Base-by-base conservation (phyloP, 2,329 filamentous ascomycete species). In the Niveomyces coronatus region DNA sequence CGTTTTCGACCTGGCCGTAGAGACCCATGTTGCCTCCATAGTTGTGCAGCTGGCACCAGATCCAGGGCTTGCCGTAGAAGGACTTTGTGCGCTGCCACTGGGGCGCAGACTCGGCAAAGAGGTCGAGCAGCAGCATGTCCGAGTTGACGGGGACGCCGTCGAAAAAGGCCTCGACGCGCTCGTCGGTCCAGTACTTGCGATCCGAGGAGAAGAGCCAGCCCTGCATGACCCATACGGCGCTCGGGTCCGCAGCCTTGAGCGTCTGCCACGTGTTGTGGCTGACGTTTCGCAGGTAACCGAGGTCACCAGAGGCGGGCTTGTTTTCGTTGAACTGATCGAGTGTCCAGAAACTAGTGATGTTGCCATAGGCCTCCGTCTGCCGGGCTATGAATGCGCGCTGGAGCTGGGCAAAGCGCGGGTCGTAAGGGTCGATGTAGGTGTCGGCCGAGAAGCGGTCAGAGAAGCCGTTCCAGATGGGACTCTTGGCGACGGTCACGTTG, bases 311-410 rank as follows among this genome's bases (percentile, higher is more conserved):
- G 32, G 52, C 60, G 0, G 68, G 67, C 18, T 61, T 49, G 41
- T 70, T 68, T 49, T 73, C 68, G 40, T 71, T 71, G 50, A 67
- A 71, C 45, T 71, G 68, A 43, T 71, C 68, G 7, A 71, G 56
- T 0, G 68, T 68, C 45, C 68, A 72, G 40, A 70, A 58, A 31
- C 58, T 54, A 5, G 61, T 65, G 27, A 71, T 57, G 41, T 70
- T 65, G 2, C 68, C 68, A 45, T 67, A 70, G 7, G 58, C 59
- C 5, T 53, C 53, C 7, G 54, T 54, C 47, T 71, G 68, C 42
- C 68, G 68, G 5, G 44, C 37, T 13, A 73, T 60, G 37, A 70
- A 68, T 14, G 53, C 60, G 24, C 56, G 54, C 45, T 72, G 68
- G 6, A 71, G 46, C 26, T 57, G 44, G 1, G 59, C 48, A 43